Conservation (phyloP, 345 rosid species). For the Pistacia integerrima region DNA sequence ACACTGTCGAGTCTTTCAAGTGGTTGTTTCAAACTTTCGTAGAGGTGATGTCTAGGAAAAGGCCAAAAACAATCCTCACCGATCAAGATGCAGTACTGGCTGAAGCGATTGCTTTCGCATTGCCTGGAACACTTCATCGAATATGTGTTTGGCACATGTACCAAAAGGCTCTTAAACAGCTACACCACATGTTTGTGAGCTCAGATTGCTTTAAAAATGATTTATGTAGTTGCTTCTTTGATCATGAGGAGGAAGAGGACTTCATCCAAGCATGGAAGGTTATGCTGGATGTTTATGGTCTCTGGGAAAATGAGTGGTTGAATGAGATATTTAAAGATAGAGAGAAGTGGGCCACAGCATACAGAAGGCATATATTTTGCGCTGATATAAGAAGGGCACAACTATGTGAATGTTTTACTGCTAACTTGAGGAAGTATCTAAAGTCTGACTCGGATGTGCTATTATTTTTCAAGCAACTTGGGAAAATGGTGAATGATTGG, state of each 20-base stretch:
- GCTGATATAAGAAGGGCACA: conserved; percentile 29
- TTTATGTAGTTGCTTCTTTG: conserved; percentile 32
- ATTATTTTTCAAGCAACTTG: conserved; percentile 33
- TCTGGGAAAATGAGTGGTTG: conserved; percentile 35
- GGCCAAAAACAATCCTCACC: conserved; percentile 31
- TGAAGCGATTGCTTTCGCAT: conserved; percentile 24
- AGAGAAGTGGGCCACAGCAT: conserved; percentile 41
- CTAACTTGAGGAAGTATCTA: conserved; percentile 30
- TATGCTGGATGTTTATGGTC: conserved; percentile 30
- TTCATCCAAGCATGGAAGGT: conserved; percentile 35
- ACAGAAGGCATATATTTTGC: conserved; percentile 34
- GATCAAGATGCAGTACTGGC: conserved; percentile 34
- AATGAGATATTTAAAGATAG: conserved; percentile 27
- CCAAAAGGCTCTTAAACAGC: conserved; percentile 32
- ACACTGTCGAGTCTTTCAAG: conserved; percentile 35
- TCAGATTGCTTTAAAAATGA: conserved; percentile 28
- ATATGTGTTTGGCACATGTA: conserved; percentile 41
- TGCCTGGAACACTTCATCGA: conserved; percentile 26
- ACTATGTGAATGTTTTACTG: conserved; percentile 22
- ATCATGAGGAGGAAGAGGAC: conserved; percentile 33
- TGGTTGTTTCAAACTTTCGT: conserved; percentile 39
- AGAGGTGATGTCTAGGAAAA: conserved; percentile 33
- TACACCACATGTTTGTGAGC: conserved; percentile 27
- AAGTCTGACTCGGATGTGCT: conserved; percentile 32
- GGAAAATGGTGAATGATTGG: conserved; percentile 32